Conservation (phyloP, 768 basidiomycete genomes). For the Suillus bovinus region DNA sequence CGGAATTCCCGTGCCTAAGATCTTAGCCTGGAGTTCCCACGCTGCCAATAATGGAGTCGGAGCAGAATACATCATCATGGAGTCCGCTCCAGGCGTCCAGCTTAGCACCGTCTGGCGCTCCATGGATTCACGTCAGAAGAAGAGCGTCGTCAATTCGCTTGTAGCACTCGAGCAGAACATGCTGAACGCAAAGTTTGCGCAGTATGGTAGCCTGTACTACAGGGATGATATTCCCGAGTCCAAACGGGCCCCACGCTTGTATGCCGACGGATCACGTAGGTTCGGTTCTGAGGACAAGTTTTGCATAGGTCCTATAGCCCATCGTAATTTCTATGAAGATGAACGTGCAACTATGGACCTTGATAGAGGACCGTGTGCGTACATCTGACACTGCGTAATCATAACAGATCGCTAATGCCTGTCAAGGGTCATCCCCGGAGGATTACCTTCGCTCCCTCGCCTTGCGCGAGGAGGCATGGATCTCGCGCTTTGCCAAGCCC, state of each 20-base stretch:
- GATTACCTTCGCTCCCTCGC: conserved; percentile 24
- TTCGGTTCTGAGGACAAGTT: conserved; percentile 24
- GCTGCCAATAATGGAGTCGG: conserved; percentile 26
- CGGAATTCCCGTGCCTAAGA: conserved; percentile 29
- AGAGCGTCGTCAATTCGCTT: conserved; percentile 19
- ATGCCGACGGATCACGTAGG: conserved; percentile 13
- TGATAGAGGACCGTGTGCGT: conserved; percentile 37
- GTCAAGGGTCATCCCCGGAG: conserved; percentile 20
- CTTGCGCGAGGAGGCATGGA: conserved; percentile 22
- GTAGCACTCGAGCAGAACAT: conserved; percentile 26
- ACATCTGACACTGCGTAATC: conserved; percentile 1
- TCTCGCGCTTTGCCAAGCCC: conserved; percentile 12
- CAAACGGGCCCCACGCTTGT: conserved; percentile 9
- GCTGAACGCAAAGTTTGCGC: conserved; percentile 23
- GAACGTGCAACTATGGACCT: conserved; percentile 26
- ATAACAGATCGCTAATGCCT: conserved; percentile 4
- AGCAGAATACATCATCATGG: conserved; percentile 36
- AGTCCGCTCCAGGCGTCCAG: conserved; percentile 28
- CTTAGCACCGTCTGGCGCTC: conserved; percentile 22
- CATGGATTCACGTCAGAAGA: conserved; percentile 18
- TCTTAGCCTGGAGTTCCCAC: conserved; percentile 30
- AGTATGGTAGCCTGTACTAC: conserved; percentile 35
- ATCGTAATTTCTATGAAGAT: conserved; percentile 29
- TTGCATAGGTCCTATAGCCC: conserved; percentile 33
- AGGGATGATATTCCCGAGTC: conserved; percentile 24